Percentiles rank a stretch among this genome's conserved stretches.
Conservation (phyloP, 208 protist genomes). For the Wallacemonas sp. region DNA sequence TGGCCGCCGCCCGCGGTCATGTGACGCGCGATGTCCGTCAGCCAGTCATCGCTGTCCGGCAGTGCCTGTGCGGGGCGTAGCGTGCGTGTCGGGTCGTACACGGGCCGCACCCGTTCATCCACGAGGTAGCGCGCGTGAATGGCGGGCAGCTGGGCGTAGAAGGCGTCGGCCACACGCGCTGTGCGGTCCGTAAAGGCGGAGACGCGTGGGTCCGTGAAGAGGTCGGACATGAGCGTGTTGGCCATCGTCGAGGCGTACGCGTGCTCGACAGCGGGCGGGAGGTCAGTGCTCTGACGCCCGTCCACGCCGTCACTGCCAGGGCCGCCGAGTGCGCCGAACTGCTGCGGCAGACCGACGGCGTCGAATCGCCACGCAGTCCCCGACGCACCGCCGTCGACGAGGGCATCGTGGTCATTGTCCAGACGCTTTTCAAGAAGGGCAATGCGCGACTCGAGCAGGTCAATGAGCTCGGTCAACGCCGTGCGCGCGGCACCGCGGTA, state of each 20-base stretch:
- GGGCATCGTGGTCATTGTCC: conserved; percentile 17
- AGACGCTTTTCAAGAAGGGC: conserved; percentile 28
- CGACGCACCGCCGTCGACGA: too few relatives aligned
- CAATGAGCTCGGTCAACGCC: conserved; percentile 34
- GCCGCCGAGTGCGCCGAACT: conserved; percentile 29
- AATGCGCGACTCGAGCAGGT: conserved; percentile 31
- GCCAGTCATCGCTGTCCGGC: conserved; percentile 1
- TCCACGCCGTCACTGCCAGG: conserved; percentile 43
- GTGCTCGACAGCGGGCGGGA: conserved; percentile 50
- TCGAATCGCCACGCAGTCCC: conserved; percentile 3
- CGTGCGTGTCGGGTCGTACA: conserved; percentile 42
- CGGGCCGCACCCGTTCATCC: conserved; percentile 33
- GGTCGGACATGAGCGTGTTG: conserved; percentile 56
- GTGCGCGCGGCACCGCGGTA: conserved; percentile 38
- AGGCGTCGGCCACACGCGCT: conserved; percentile 43
- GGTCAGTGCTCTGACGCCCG: conserved; percentile 31
- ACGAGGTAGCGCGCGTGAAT: conserved; percentile 69
- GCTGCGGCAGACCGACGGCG: background rate
- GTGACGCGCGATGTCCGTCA: background rate
- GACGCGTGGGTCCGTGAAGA: conserved; percentile 32
- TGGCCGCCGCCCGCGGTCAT: background rate
- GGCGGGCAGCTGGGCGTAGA: conserved; percentile 47
- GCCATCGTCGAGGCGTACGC: conserved; percentile 43
- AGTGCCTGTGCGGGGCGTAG: conserved; percentile 20
- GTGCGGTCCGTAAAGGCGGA: conserved; percentile 39